Conservation (phyloP, 2,329 filamentous ascomycete genomes). For the Talaromyces sp. region DNA sequence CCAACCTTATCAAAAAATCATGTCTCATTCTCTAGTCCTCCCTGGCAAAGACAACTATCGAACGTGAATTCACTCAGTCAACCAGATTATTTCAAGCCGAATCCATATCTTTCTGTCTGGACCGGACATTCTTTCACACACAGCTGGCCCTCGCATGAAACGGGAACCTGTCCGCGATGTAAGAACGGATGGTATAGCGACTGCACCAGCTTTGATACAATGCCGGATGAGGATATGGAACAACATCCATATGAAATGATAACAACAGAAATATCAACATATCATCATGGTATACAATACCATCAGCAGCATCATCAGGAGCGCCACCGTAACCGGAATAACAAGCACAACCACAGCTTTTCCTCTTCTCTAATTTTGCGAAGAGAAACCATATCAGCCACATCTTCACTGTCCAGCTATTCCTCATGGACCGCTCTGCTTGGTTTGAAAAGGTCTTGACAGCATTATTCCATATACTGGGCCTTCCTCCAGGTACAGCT, state of each 20-base stretch:
- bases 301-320: neutral
- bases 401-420: neutral
- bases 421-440: conserved; percentile 2
- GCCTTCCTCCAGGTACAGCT: neutral
- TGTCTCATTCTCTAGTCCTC: neutral
- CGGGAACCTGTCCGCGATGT: conserved; percentile 2
- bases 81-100: neutral
- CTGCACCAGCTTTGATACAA: neutral
- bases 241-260: neutral
- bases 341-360: neutral
- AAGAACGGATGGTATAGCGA: conserved; percentile 9
- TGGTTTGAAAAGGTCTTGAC: neutral
- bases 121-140: conserved; percentile 10
- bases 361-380: conserved; percentile 1
- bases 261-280: neutral
- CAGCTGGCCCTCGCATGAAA: neutral
- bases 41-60: neutral
- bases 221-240: neutral
- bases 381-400: neutral
- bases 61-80: neutral
- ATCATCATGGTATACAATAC: neutral
- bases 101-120: conserved; percentile 1
- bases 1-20: neutral
- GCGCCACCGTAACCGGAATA: neutral
- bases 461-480: neutral